phyloP scores from a whole-genome alignment of 768 basidiomycete genomes.

The Pulveroboletus sp. region DNA sequence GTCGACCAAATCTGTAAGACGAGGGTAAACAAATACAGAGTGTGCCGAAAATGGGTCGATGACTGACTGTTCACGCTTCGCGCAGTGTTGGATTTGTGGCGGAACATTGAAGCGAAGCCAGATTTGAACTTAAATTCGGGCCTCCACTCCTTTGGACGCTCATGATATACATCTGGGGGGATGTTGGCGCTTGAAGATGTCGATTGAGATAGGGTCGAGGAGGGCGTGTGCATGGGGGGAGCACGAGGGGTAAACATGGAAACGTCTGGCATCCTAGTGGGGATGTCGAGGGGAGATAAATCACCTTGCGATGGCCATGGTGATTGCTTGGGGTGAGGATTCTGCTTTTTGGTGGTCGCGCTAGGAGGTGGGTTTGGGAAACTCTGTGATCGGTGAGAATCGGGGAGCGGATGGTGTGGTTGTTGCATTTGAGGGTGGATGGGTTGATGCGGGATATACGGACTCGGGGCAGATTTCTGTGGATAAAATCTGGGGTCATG shows the following conservation, averaged over 20 bases:
- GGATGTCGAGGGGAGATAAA: conserved; percentile 19
- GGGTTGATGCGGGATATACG: conserved; percentile 28
- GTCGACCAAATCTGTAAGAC: conserved; percentile 17
- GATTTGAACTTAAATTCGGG: conserved; percentile 33
- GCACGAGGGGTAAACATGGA: conserved; percentile 12
- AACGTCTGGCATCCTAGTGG: conserved; percentile 17
- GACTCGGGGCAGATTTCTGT: conserved; percentile 25
- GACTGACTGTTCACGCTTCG: conserved; percentile 20
- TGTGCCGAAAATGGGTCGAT: background rate
- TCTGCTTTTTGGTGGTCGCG: conserved; percentile 3
- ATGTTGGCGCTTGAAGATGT: conserved; percentile 10
- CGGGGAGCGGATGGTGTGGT: conserved; percentile 10
- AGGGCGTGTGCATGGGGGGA: conserved; percentile 23
- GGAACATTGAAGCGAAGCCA: conserved; percentile 29
- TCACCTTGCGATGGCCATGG: conserved; percentile 19
- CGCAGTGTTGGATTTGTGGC: conserved; percentile 14
- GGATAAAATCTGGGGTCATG: conserved; percentile 5
- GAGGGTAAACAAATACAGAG: background rate
- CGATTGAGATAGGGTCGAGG: conserved; percentile 23
- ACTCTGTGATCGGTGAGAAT: conserved; percentile 5
- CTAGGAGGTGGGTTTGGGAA: background rate
- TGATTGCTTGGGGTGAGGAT: conserved; percentile 1
- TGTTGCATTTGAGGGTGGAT: conserved; percentile 6
- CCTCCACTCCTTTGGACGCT: conserved; percentile 29
- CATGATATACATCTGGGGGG: conserved; percentile 12